Evolutionary conservation across 2,329 filamentous ascomycete genomes (phyloP).

Genomic region (Colletotrichum trifolii): DNA sequence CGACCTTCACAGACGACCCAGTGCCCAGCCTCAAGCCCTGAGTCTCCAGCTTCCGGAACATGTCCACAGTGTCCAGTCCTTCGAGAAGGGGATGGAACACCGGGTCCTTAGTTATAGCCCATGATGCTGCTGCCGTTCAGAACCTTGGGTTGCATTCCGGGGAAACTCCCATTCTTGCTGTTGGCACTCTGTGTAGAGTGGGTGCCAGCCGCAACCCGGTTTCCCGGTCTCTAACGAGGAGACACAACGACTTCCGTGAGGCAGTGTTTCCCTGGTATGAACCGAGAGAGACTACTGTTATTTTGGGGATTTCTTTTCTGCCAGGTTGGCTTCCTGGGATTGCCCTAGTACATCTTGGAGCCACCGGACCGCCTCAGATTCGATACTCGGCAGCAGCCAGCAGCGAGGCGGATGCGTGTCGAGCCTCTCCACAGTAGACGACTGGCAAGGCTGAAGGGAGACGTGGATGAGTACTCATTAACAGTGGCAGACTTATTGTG

Average conservation of each 20-base stretch:
- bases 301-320: constrained; percentile 16
- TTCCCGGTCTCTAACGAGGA: too few relatives aligned
- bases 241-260: too few relatives aligned
- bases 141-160: constrained; percentile 18
- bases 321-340: constrained; percentile 24
- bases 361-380: constrained; percentile 17
- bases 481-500: too few relatives aligned
- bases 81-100: constrained; percentile 32
- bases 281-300: constrained; percentile 1
- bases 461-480: too few relatives aligned
- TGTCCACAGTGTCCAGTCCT: constrained; percentile 18
- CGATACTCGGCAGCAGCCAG: constrained; percentile 27
- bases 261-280: constrained; percentile 11
- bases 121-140: not conserved
- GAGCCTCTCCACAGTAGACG: not conserved
- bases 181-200: constrained; percentile 10
- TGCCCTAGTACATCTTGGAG: constrained; percentile 15
- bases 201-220: too few relatives aligned
- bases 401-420: constrained; percentile 19
- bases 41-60: constrained; percentile 1
- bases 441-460: not conserved
- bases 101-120: constrained; percentile 3
- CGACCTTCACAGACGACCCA: not conserved
- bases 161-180: constrained; percentile 7
- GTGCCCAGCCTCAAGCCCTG: constrained; percentile 2